These are phyloP conservation scores for Ganoderma lucidum DNA, from an alignment of 1,284 basidiomycete species.

Conservation along the genomic window DNA sequence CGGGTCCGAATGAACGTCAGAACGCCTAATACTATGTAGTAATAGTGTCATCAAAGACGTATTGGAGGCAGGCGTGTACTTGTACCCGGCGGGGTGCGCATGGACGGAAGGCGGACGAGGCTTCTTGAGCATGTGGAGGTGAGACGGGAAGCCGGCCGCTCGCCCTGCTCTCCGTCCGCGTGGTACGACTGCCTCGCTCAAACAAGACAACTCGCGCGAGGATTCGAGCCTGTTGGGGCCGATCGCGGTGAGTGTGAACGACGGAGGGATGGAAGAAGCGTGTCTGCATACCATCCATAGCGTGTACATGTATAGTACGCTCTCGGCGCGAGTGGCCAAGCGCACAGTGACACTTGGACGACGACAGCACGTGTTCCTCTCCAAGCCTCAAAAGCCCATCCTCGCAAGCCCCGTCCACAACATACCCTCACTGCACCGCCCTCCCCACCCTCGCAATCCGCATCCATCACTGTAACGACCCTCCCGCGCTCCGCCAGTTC, in stretches of 20 bases:
- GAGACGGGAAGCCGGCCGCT: not conserved
- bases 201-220: conserved; percentile 2
- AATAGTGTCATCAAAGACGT: not conserved
- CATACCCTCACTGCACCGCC: not conserved
- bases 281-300: not conserved
- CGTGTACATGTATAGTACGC: no score
- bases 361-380: conserved; percentile 11
- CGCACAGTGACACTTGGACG: not conserved
- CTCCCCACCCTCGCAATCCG: not conserved
- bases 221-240: not conserved
- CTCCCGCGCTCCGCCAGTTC: not conserved
- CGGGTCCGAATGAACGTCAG: not conserved
- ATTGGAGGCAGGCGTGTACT: not conserved
- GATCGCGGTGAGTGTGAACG: conserved; percentile 1
- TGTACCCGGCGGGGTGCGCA: not conserved
- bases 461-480: not conserved
- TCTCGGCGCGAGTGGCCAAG: not conserved
- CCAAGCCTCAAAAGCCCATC: conserved; percentile 17
- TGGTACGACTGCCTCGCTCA: not conserved
- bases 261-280: not conserved
- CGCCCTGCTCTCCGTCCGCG: not conserved
- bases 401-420: conserved; percentile 5
- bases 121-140: conserved; percentile 15
- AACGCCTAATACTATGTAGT: not conserved
- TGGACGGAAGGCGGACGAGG: conserved; percentile 4